phyloP scores from a whole-genome alignment of 441 rosid genomes.

The Eugenia klotzschiana region DNA sequence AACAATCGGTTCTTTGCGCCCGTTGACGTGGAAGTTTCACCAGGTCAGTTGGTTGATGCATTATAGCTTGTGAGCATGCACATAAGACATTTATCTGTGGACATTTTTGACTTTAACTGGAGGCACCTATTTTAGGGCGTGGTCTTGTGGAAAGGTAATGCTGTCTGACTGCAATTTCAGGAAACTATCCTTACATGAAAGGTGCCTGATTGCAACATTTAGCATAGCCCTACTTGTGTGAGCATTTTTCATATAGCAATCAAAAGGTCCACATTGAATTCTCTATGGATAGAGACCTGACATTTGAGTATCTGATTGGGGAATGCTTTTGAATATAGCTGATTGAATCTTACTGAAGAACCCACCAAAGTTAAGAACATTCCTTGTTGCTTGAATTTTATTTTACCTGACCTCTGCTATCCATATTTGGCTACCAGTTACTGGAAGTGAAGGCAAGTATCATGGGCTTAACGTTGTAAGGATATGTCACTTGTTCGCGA shows the following conservation, averaged over 20 bases:
- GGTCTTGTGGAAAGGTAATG: background rate
- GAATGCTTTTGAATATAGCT: background rate
- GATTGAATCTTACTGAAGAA: background rate
- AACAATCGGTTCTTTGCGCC: conserved; percentile 43
- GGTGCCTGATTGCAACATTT: background rate
- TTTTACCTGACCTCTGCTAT: conserved; percentile 2
- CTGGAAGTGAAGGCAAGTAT: conserved; percentile 19
- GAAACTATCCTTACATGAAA: background rate
- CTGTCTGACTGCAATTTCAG: background rate
- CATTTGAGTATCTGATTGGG: background rate
- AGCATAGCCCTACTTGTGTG: background rate
- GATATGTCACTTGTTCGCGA: conserved; percentile 59
- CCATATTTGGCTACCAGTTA: conserved; percentile 16
- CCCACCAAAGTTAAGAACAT: background rate
- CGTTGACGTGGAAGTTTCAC: conserved; percentile 46
- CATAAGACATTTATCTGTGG: background rate
- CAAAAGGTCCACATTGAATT: background rate
- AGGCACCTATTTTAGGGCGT: background rate
- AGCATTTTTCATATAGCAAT: background rate
- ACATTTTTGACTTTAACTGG: background rate
- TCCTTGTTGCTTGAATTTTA: background rate
- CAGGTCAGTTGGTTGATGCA: conserved; percentile 29
- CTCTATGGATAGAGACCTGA: background rate
- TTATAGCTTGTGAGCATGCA: background rate
- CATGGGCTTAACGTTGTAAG: conserved; percentile 52